Conservation (phyloP, 2,329 filamentous ascomycete species). For the Colletotrichum sublineola region DNA sequence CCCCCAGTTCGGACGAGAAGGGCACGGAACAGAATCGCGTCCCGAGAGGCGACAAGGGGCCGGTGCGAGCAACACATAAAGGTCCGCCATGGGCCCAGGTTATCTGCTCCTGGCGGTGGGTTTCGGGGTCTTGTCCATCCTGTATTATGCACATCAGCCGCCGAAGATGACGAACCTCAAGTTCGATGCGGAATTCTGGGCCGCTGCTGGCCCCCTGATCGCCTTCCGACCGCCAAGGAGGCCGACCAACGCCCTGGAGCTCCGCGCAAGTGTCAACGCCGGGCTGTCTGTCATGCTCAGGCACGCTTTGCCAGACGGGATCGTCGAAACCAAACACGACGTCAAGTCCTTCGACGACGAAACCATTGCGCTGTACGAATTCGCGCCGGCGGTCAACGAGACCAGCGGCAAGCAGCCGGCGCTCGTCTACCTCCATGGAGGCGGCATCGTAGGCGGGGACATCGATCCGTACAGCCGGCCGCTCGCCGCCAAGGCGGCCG, state of each 20-base stretch:
- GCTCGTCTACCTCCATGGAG: conserved; percentile 59
- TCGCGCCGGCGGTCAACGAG: background rate
- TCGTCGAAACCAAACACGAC: conserved; percentile 21
- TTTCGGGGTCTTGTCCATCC: background rate
- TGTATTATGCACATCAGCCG: conserved; percentile 10
- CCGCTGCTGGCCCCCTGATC: conserved; percentile 17
- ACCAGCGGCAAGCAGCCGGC: conserved; percentile 44
- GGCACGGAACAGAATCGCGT: background rate
- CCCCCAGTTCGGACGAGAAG: background rate
- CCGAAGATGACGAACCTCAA: conserved; percentile 20
- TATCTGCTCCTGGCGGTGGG: background rate
- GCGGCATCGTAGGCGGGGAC: conserved; percentile 54
- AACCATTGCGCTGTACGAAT: conserved; percentile 28
- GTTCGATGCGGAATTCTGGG: conserved; percentile 38
- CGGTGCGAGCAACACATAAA: background rate
- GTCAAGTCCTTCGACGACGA: conserved; percentile 29
- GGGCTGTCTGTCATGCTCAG: conserved; percentile 11
- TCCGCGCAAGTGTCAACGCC: conserved; percentile 11
- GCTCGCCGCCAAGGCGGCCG: conserved; percentile 25
- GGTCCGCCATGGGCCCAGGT: background rate
- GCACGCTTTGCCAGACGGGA: background rate
- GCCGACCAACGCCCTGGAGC: conserved; percentile 13
- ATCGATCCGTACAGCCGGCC: conserved; percentile 46
- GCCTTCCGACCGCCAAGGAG: conserved; percentile 27
- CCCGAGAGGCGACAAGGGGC: background rate